Percentiles rank a stretch among this genome's conserved stretches.
phyloP scores from a whole-genome alignment of 768 basidiomycete genomes.

The Lentinula detonsa region DNA sequence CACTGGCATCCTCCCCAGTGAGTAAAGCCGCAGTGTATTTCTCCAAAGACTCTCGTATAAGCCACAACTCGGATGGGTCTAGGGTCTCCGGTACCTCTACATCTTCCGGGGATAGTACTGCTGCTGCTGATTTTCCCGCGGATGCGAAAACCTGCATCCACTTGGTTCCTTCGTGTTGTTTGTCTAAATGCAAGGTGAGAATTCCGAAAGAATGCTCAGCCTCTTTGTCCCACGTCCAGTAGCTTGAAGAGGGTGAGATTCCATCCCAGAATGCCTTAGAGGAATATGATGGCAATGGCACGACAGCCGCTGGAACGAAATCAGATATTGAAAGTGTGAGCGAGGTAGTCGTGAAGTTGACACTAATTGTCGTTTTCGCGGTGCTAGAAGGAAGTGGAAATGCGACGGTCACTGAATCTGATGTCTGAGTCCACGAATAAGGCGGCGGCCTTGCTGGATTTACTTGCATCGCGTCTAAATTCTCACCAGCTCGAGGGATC shows the following conservation, averaged over 20 bases:
- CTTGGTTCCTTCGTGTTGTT: constrained; percentile 72
- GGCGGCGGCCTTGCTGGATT: constrained; percentile 55
- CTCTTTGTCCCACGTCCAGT: constrained; percentile 90
- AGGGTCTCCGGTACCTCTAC: constrained; percentile 83
- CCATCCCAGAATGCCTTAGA: constrained; percentile 69
- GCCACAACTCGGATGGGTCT: constrained; percentile 75
- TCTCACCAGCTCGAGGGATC: constrained; percentile 59
- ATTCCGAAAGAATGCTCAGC: constrained; percentile 62
- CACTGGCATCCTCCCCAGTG: constrained; percentile 53
- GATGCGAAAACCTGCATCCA: constrained; percentile 85
- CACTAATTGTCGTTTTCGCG: constrained; percentile 55
- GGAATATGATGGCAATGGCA: constrained; percentile 51
- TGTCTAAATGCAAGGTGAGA: constrained; percentile 82
- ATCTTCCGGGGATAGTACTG: constrained; percentile 32
- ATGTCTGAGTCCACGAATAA: constrained; percentile 90
- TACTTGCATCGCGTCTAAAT: constrained; percentile 34
- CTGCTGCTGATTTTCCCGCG: constrained; percentile 25
- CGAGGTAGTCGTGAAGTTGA: constrained; percentile 57
- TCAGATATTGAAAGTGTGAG: constrained; percentile 58
- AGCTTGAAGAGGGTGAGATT: constrained; percentile 71
- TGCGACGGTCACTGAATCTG: constrained; percentile 76
- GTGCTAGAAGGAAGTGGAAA: constrained; percentile 78
- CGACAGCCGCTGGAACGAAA: constrained; percentile 22
- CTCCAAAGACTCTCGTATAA: constrained; percentile 76
- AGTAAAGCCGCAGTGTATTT: constrained; percentile 72